phyloP scores from a whole-genome alignment of 2,329 filamentous ascomycete species.

The Hirsutella thompsonii region DNA sequence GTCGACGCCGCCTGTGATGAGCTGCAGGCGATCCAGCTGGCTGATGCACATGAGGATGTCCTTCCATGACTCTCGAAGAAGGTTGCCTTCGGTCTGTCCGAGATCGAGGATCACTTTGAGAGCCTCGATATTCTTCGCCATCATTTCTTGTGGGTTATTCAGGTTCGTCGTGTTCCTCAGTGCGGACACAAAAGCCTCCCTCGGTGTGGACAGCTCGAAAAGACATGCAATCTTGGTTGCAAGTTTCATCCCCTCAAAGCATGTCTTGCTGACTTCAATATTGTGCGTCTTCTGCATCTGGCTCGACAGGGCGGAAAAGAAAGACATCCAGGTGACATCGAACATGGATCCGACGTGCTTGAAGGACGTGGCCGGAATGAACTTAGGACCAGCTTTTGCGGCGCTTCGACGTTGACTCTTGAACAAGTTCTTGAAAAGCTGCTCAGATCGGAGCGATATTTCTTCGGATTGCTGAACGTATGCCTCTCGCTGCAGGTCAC shows the following conservation, averaged over 20 bases:
- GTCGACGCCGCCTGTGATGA: slow-evolving; percentile 89
- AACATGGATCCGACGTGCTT: slow-evolving; percentile 98
- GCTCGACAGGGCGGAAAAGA: slow-evolving; percentile 85
- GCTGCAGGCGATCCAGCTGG: slow-evolving; percentile 86
- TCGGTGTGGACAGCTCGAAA: slow-evolving; percentile 84
- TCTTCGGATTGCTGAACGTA: slow-evolving; percentile 93
- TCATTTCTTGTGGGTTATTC: slow-evolving; percentile 90
- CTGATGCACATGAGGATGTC: slow-evolving; percentile 92
- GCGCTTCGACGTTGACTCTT: slow-evolving; percentile 77
- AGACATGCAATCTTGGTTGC: slow-evolving; percentile 87
- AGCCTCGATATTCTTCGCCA: slow-evolving; percentile 91
- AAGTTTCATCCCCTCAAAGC: slow-evolving; percentile 89
- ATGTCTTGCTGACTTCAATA: slow-evolving; percentile 79
- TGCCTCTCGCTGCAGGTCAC: slow-evolving; percentile 83
- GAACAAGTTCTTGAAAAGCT: slow-evolving; percentile 87
- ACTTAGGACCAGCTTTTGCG: slow-evolving; percentile 54
- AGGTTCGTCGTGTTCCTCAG: slow-evolving; percentile 90
- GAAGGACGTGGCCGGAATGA: slow-evolving; percentile 86
- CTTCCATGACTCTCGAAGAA: slow-evolving; percentile 83
- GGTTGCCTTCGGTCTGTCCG: slow-evolving; percentile 83
- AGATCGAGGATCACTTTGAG: slow-evolving; percentile 85
- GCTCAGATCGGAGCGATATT: slow-evolving; percentile 60
- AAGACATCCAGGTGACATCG: slow-evolving; percentile 98
- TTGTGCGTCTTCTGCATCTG: slow-evolving; percentile 92
- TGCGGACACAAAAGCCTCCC: slow-evolving; percentile 88